phyloP scores from a whole-genome alignment of 1,139 yeast genomes.

The Blastobotrys elegans region DNA sequence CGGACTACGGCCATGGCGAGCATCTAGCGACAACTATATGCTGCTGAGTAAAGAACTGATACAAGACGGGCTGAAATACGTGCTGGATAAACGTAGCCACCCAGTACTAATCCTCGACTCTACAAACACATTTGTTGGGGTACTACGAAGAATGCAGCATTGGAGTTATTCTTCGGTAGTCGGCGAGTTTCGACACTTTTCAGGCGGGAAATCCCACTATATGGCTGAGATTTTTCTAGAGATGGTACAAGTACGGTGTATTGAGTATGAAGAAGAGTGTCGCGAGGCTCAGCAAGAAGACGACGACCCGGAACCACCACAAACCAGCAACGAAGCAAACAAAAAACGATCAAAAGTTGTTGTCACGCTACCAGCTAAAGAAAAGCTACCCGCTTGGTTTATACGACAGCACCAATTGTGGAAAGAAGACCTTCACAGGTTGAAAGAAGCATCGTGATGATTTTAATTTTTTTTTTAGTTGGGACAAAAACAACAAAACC shows the following conservation, averaged over 20 bases:
- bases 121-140: constrained; percentile 73
- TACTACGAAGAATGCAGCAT: constrained; percentile 73
- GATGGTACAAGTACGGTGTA: constrained; percentile 41
- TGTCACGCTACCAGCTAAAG: constrained; percentile 50
- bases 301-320: background rate
- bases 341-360: constrained; percentile 13
- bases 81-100: constrained; percentile 60
- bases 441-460: background rate
- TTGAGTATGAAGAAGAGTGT: constrained; percentile 15
- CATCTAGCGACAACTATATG: constrained; percentile 30
- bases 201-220: constrained; percentile 70
- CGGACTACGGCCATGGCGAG: constrained; percentile 38
- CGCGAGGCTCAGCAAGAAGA: too few species aligned
- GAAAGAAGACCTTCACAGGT: constrained; percentile 38
- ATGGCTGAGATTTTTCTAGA: constrained; percentile 81
- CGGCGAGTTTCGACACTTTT: constrained; percentile 75
- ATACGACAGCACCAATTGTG: constrained; percentile 55
- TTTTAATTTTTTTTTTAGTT: too few species aligned
- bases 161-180: constrained; percentile 85
- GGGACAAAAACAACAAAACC: background rate
- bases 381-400: constrained; percentile 69
- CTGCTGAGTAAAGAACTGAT: constrained; percentile 32
- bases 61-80: constrained; percentile 36
- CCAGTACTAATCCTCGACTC: constrained; percentile 74
- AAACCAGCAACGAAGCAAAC: background rate